Base-by-base conservation (phyloP, 768 basidiomycete species). In the Lactarius pseudohatsudake region DNA sequence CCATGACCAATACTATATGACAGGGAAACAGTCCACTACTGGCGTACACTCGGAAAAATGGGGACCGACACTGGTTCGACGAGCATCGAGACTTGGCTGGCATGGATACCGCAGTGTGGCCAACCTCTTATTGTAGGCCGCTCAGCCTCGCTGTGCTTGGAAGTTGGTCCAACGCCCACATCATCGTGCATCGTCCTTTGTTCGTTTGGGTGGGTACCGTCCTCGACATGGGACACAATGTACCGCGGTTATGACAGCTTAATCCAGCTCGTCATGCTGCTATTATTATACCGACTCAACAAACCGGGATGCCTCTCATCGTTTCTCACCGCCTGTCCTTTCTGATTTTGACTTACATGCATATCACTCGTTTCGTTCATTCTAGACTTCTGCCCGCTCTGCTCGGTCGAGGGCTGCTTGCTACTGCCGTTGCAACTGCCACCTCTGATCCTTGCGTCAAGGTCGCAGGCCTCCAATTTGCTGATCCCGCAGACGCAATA, bases 401-500 rank as follows among this genome's bases (percentile, higher is more conserved):
- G 9, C 40, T 62, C 3, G 11, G 45, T 18, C 11, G 45, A 11
- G 34, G 7, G 3, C 32, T 61, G 18, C 56, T 32, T 16, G 56
- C 55, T 50, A 13, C 43, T 7, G 60, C 26, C 16, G 3, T 26
- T 0, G 28, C 59, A 4, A 53, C 34, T 30, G n/a, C 55, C 10
- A 4, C 50, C n/a, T 30, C 72, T 13, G 78, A 78, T 63, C 77
- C 79, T 3, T 79, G 78, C 67, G 72, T 69, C 0, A 67, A 71
- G 47, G 71, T 80, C 47, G 78, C 76, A 9, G 78, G 78, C 0
- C 72, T 80, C 66, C 62, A 71, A 0, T 86, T 83, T 67, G 82
- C 80, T 13, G 77, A 75, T 13, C 85, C 87, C 13, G 77, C 81
- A 2, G 82, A 85, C 64, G 85, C 81, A 20, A 76, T 87, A 47